Evolutionary conservation across 768 basidiomycete genomes (phyloP).

Genomic region (Hygrophorus russula): DNA sequence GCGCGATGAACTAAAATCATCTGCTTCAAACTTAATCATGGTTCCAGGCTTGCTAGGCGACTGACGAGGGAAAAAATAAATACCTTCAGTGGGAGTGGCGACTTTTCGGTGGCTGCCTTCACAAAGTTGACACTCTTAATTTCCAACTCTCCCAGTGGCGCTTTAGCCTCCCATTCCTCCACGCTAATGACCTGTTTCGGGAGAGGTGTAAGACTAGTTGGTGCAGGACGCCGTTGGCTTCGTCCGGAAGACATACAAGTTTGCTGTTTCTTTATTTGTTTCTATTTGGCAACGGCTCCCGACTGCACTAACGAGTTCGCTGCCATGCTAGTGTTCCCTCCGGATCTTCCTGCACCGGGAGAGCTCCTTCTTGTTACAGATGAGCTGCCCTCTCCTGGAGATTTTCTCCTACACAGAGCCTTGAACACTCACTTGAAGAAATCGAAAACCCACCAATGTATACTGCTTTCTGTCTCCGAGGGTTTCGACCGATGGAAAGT

Average conservation of each 20-base stretch:
- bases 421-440: conserved; percentile 44
- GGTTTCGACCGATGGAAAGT: conserved; percentile 50
- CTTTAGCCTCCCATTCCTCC: conserved; percentile 87
- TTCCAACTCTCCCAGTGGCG: conserved; percentile 65
- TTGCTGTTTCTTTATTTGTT: not conserved
- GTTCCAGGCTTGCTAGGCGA: conserved; percentile 4
- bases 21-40: conserved; percentile 18
- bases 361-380: conserved; percentile 59
- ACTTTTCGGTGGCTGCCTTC: conserved; percentile 45
- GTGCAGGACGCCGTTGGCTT: conserved; percentile 4
- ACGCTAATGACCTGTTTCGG: conserved; percentile 44
- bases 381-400: conserved; percentile 56
- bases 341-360: conserved; percentile 37
- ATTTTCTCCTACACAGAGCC: conserved; percentile 55
- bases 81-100: conserved; percentile 71
- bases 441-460: conserved; percentile 18
- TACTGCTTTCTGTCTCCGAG: conserved; percentile 51
- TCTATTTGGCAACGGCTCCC: not conserved
- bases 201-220: conserved; percentile 10
- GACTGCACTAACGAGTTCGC: too few relatives aligned
- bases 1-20: conserved; percentile 19
- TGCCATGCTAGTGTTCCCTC: conserved; percentile 36
- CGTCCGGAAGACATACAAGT: conserved; percentile 5
- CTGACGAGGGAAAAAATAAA: conserved; percentile 3
- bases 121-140: conserved; percentile 52